A percentile compares a stretch with the other conserved stretches of the same genome.
Evolutionary conservation across 2,329 filamentous ascomycete genomes (phyloP).

Genomic region (Samsoniella hepiali): DNA sequence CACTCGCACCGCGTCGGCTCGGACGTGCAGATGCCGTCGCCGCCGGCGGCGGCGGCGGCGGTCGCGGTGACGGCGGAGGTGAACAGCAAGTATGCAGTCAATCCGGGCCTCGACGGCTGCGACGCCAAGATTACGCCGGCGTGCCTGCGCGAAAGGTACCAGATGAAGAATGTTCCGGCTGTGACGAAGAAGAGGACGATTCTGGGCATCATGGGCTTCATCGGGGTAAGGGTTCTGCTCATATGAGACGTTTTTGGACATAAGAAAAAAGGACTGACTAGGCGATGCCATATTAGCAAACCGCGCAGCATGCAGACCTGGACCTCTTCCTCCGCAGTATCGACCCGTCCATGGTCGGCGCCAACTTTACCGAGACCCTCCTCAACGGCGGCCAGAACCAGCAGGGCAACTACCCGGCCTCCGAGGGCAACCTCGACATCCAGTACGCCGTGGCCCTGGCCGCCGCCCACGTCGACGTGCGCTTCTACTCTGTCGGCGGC

Average conservation of each 20-base stretch:
- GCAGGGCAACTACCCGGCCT: conserved; percentile 37
- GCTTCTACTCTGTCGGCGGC: conserved; percentile 33
- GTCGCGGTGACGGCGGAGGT: not conserved
- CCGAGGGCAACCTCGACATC: conserved; percentile 38
- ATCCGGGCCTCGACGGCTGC: conserved; percentile 31
- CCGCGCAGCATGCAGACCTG: conserved; percentile 53
- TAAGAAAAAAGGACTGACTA: no score
- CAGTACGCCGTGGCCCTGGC: conserved; percentile 36
- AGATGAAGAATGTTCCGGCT: conserved; percentile 44
- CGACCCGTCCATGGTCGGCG: conserved; percentile 47
- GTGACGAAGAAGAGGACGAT: conserved; percentile 58
- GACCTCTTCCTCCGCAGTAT: conserved; percentile 53
- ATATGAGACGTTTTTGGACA: no score
- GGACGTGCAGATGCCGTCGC: not conserved
- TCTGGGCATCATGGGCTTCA: conserved; percentile 57
- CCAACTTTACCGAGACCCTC: conserved; percentile 54
- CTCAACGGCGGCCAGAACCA: conserved; percentile 56
- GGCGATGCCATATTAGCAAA: conserved; percentile 31
- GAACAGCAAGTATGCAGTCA: not conserved
- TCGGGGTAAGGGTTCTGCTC: conserved; percentile 29
- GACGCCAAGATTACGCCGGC: conserved; percentile 40
- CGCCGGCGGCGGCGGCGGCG: not conserved
- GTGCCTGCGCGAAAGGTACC: conserved; percentile 45
- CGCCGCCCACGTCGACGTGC: conserved; percentile 33
- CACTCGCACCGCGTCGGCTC: not conserved